Percentiles rank a stretch among this genome's conserved stretches.
phyloP scores from a whole-genome alignment of 1,284 basidiomycete species.

The Phylloporus sp. region DNA sequence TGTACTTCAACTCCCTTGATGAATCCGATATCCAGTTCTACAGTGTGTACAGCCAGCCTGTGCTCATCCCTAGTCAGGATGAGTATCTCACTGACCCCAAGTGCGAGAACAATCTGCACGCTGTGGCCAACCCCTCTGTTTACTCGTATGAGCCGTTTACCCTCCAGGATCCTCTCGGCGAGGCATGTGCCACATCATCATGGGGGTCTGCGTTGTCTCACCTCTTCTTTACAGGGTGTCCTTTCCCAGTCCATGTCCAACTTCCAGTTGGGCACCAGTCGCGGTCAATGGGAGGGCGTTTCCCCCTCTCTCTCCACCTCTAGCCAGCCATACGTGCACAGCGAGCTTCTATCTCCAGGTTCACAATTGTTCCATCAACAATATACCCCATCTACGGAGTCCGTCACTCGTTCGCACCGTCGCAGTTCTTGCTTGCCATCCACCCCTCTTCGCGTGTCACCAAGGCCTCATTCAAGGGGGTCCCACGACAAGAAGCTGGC shows the following conservation, averaged over 20 bases:
- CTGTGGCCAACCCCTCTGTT: background rate
- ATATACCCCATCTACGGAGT: constrained; percentile 18
- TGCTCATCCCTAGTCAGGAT: constrained; percentile 38
- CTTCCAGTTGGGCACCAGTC: constrained; percentile 1
- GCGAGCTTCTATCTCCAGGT: constrained; percentile 11
- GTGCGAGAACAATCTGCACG: constrained; percentile 5
- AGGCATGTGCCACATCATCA: constrained; percentile 27
- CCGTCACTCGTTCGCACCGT: constrained; percentile 24
- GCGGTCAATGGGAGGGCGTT: constrained; percentile 34
- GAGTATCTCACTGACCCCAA: constrained; percentile 9
- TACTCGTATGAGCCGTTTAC: constrained; percentile 40
- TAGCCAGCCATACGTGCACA: constrained; percentile 21
- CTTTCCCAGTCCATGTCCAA: constrained; percentile 22
- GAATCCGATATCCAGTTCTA: constrained; percentile 44
- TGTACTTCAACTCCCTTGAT: constrained; percentile 39
- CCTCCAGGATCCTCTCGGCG: constrained; percentile 36
- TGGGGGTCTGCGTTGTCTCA: constrained; percentile 15
- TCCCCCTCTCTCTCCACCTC: constrained; percentile 2
- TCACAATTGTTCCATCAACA: constrained; percentile 18
- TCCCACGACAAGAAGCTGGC: constrained; percentile 59
- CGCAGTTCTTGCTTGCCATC: constrained; percentile 37
- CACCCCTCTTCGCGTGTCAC: constrained; percentile 29
- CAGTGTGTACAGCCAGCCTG: constrained; percentile 40
- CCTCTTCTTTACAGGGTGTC: constrained; percentile 17
- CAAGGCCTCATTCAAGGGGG: constrained; percentile 31